These are phyloP conservation scores for Porphyrellus cyaneotinctus DNA, from an alignment of 768 basidiomycete species.

Conservation along the genomic window DNA sequence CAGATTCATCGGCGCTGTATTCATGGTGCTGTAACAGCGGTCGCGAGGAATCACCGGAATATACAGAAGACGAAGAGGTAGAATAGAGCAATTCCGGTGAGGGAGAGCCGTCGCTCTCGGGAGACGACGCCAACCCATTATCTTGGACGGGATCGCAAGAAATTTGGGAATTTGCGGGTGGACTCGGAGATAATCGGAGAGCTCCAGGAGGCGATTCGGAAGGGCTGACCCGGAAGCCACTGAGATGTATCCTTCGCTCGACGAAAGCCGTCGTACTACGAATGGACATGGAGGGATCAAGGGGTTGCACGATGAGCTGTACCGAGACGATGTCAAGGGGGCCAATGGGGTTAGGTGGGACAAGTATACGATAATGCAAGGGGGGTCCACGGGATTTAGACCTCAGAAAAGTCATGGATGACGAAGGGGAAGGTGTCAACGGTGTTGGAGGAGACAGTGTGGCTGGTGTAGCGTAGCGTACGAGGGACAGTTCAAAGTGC, in stretches of 20 bases:
- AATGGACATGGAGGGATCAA: constrained; percentile 53
- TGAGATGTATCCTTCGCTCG: constrained; percentile 67
- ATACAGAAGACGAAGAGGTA: constrained; percentile 20
- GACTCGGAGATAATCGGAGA: constrained; percentile 17
- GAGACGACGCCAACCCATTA: constrained; percentile 8
- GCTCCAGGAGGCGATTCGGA: constrained; percentile 22
- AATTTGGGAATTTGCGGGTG: constrained; percentile 21
- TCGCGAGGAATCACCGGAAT: constrained; percentile 25
- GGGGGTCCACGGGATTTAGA: constrained; percentile 53
- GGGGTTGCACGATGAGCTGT: constrained; percentile 56
- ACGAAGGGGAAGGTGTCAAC: constrained; percentile 33
- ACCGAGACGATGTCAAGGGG: constrained; percentile 71
- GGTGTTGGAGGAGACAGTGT: constrained; percentile 35
- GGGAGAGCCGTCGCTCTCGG: constrained; percentile 11
- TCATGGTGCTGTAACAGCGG: constrained; percentile 23
- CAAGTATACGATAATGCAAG: constrained; percentile 56
- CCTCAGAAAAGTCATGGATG: constrained; percentile 39
- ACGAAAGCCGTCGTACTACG: constrained; percentile 62
- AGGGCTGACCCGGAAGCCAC: constrained; percentile 33
- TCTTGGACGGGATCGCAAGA: constrained; percentile 29
- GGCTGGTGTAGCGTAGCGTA: constrained; percentile 62
- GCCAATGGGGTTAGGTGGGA: constrained; percentile 58
- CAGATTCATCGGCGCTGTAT: constrained; percentile 10
- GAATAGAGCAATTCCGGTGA: constrained; percentile 19
- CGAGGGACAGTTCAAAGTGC: constrained; percentile 67